A percentile compares a stretch with the other conserved stretches of the same genome.
Evolutionary conservation across 1,139 yeast genomes (phyloP).

Genomic region (Eremothecium sinecaudum): DNA sequence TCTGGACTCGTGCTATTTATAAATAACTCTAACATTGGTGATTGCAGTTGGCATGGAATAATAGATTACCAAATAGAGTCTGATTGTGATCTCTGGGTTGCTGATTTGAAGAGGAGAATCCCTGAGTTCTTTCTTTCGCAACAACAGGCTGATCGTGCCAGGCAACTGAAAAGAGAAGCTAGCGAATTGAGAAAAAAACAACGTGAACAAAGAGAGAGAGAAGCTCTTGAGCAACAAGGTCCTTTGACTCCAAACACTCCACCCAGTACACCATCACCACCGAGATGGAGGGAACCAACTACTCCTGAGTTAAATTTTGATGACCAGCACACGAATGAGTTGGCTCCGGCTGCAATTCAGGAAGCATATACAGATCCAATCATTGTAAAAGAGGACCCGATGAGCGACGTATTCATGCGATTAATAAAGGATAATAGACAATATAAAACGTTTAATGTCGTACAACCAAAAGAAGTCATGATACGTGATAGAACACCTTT

Average conservation of each 20-base stretch:
- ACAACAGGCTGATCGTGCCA: conserved; percentile 24
- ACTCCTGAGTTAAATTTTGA: background rate
- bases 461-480: background rate
- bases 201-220: conserved; percentile 8
- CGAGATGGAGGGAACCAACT: no score
- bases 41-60: conserved; percentile 45
- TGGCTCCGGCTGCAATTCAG: no score
- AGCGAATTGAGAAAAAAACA: conserved; percentile 25
- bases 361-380: no score
- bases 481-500: background rate
- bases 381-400: background rate
- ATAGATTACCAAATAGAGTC: conserved; percentile 51
- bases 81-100: conserved; percentile 78
- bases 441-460: background rate
- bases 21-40: conserved; percentile 42
- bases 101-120: conserved; percentile 20
- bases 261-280: conserved; percentile 5
- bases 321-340: no score
- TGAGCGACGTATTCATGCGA: conserved; percentile 1
- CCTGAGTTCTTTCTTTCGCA: conserved; percentile 29
- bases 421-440: conserved; percentile 1
- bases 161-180: conserved; percentile 26
- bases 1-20: conserved; percentile 52
- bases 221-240: background rate
- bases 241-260: conserved; percentile 1